A percentile compares a stretch with the other conserved stretches of the same genome.
These are phyloP conservation scores for Solanum boliviense DNA, from an alignment of 257 asterid genomes.

Conservation along the genomic window DNA sequence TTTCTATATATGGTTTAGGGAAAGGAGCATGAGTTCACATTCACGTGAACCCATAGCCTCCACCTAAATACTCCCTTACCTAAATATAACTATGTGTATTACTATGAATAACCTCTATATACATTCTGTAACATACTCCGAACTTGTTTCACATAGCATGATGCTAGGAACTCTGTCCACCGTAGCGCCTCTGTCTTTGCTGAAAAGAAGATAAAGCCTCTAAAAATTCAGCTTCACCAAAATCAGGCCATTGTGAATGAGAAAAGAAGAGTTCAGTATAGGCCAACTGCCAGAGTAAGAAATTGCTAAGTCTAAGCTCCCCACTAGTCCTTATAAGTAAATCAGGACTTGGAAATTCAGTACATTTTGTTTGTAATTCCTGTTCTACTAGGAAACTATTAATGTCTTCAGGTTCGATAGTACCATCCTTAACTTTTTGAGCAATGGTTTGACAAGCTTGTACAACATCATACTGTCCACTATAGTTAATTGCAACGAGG, in stretches of 20 bases:
- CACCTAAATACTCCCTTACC: neutral
- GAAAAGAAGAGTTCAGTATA: constrained; percentile 43
- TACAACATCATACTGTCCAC: constrained; percentile 37
- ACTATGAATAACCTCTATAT: neutral
- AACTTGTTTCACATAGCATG: no score
- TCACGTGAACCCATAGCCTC: neutral
- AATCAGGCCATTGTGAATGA: constrained; percentile 46
- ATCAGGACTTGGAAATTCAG: constrained; percentile 42
- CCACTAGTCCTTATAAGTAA: constrained; percentile 62
- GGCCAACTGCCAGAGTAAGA: constrained; percentile 65
- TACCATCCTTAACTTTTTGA: constrained; percentile 41
- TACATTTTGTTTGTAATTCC: constrained; percentile 45
- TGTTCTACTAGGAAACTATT: constrained; percentile 21
- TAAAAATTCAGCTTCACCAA: constrained; percentile 40
- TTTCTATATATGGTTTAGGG: neutral
- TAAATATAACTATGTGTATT: neutral
- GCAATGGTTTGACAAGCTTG: constrained; percentile 40
- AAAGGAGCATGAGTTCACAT: neutral
- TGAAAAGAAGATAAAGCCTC: constrained; percentile 46
- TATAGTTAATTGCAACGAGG: constrained; percentile 40
- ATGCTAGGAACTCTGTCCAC: constrained; percentile 6
- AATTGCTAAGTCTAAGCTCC: constrained; percentile 55
- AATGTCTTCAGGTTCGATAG: constrained; percentile 32
- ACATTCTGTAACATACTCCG: neutral
- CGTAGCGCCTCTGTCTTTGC: constrained; percentile 48